These are phyloP conservation scores for Mitragyna speciosa DNA, from an alignment of 257 asterid species.

Conservation along the genomic window DNA sequence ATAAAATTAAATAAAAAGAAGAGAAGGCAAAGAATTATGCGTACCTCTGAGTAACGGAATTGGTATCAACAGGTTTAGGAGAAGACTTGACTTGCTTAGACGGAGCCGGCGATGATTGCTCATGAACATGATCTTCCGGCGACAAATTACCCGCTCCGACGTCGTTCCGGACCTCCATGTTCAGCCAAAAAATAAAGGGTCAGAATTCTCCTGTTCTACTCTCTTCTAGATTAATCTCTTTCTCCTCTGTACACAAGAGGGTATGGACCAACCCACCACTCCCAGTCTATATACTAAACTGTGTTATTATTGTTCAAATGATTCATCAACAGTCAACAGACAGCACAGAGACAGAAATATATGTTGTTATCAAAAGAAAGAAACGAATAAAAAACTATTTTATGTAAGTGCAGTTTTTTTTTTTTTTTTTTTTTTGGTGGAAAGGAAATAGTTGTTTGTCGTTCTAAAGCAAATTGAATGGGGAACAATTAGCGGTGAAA, in stretches of 20 bases:
- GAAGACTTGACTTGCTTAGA: slow-evolving; percentile 52
- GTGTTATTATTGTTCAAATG: slow-evolving; percentile 1
- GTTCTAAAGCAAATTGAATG: too few relatives aligned
- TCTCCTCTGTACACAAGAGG: background rate
- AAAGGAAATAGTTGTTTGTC: too few relatives aligned
- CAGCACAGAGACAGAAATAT: background rate
- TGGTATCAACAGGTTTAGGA: slow-evolving; percentile 49
- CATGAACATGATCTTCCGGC: slow-evolving; percentile 19
- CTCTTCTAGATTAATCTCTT: background rate
- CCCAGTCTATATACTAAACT: background rate
- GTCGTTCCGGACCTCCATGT: slow-evolving; percentile 44
- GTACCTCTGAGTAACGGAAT: slow-evolving; percentile 67
- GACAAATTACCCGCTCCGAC: slow-evolving; percentile 27
- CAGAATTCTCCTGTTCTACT: background rate
- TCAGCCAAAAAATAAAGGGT: background rate
- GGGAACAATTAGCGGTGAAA: too few relatives aligned
- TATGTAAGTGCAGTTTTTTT: too few relatives aligned
- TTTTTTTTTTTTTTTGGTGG: too few relatives aligned
- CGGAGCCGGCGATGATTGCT: slow-evolving; percentile 35
- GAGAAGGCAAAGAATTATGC: background rate
- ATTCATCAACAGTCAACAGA: slow-evolving; percentile 9
- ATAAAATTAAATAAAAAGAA: too few relatives aligned
- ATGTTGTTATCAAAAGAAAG: too few relatives aligned
- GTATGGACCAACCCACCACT: background rate
- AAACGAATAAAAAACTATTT: too few relatives aligned